Conservation (phyloP, 345 rosid genomes). For the Eucalyptus erythrocorys region DNA sequence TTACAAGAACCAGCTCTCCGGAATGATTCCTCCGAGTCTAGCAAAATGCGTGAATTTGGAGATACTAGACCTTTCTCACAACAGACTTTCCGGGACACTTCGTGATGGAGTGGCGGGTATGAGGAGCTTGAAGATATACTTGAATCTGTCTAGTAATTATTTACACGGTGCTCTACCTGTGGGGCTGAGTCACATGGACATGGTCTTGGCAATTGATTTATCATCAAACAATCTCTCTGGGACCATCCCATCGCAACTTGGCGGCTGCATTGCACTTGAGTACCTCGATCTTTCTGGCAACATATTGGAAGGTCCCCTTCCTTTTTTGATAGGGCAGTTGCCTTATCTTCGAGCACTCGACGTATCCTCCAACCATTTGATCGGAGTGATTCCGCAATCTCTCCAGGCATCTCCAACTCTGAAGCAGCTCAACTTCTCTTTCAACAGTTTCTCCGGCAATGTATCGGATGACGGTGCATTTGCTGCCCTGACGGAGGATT, state of each 20-base stretch:
- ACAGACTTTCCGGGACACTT: slow-evolving; percentile 46
- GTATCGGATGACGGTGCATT: slow-evolving; percentile 49
- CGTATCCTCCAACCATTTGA: slow-evolving; percentile 53
- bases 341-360: slow-evolving; percentile 59
- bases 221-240: slow-evolving; percentile 70
- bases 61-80: slow-evolving; percentile 73
- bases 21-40: slow-evolving; percentile 56
- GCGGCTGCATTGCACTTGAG: slow-evolving; percentile 84
- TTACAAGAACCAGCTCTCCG: slow-evolving; percentile 50
- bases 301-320: slow-evolving; percentile 42
- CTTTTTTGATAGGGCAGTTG: slow-evolving; percentile 51
- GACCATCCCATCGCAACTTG: slow-evolving; percentile 58
- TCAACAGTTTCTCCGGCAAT: slow-evolving; percentile 58
- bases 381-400: slow-evolving; percentile 44
- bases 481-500: slow-evolving; percentile 35
- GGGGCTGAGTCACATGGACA: slow-evolving; percentile 86
- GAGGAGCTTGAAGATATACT: slow-evolving; percentile 66
- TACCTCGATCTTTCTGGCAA: slow-evolving; percentile 68
- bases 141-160: slow-evolving; percentile 71
- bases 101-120: slow-evolving; percentile 55
- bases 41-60: slow-evolving; percentile 67
- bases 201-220: slow-evolving; percentile 82
- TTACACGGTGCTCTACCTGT: slow-evolving; percentile 53
- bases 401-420: slow-evolving; percentile 54
- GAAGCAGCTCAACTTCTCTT: slow-evolving; percentile 55